A percentile compares a stretch with the other conserved stretches of the same genome.
phyloP scores from a whole-genome alignment of 768 basidiomycete species.

The Termitomyces eurrhizus region DNA sequence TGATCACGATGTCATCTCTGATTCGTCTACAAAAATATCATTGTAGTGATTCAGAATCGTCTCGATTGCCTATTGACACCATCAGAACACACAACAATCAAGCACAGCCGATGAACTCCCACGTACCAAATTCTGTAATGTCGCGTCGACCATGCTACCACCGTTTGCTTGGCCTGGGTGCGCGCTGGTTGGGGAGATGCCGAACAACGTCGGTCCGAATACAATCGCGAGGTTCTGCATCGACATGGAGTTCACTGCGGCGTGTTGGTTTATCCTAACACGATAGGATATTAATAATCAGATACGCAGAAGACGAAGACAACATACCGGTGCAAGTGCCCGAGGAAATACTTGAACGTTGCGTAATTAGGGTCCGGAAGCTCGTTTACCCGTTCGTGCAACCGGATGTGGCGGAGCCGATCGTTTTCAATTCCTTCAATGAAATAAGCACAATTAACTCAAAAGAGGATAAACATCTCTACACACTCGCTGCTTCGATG shows the following conservation, averaged over 20 bases:
- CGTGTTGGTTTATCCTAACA: conserved; percentile 67
- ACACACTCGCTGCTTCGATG: conserved; percentile 81
- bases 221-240: conserved; percentile 93
- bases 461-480: conserved; percentile 1
- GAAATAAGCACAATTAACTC: background rate
- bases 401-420: conserved; percentile 87
- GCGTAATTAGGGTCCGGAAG: conserved; percentile 99
- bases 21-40: conserved; percentile 95
- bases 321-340: conserved; percentile 82
- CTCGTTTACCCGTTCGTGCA: conserved; percentile 97
- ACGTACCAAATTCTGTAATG: conserved; percentile 67
- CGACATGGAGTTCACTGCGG: conserved; percentile 85
- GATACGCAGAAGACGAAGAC: conserved; percentile 14
- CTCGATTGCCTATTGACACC: conserved; percentile 71
- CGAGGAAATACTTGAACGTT: conserved; percentile 92
- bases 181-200: conserved; percentile 45
- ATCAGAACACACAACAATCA: background rate
- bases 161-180: conserved; percentile 38
- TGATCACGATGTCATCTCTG: conserved; percentile 34
- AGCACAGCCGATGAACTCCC: conserved; percentile 1
- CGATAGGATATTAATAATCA: background rate
- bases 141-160: conserved; percentile 64
- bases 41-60: conserved; percentile 92
- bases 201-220: conserved; percentile 96
- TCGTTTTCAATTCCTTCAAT: conserved; percentile 85